Base-by-base conservation (phyloP, 1,284 basidiomycete species). In the Somion occarium region DNA sequence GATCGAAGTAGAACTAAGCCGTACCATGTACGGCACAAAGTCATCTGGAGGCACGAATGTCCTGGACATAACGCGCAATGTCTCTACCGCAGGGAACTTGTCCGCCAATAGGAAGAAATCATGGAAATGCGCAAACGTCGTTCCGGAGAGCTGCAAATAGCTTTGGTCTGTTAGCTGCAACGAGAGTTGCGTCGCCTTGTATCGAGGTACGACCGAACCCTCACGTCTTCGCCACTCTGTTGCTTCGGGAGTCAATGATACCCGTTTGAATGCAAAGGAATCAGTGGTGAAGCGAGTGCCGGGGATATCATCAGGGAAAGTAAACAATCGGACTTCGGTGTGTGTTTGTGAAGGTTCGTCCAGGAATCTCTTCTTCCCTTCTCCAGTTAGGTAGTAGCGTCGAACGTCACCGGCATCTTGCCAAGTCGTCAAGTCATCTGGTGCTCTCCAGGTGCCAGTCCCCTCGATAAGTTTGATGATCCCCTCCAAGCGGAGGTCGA, bases 391-490 rank as follows among this genome's bases (percentile, higher is more conserved):
- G 24, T 20, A 25, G 5, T 5, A 44, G 7, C 43, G 12, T 11
- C 43, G 43, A 22, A 18, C 5, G 15, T 34, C 15, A 15, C 30
- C 30, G 7, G 7, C 15, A 7, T 49, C 50, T 18, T 39, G 20
- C 23, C 3, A 7, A 3, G 18, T 19, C 18, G 9, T 25, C 7
- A 20, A 38, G 7, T 34, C 26, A 26, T 20, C 45, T 12, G n/a
- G 18, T 12, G 9, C 22, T 5, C 11, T 24, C 54, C 54, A 56
- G 7, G 49, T 51, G 2, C 54, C 52, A 2, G 53, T 55, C 11
- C 53, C 53, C 4, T 54, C 37, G 24, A 57, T 55, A 26, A 55
- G 51, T 27, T 53, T 57, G 23, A 53, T n/a, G 11, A 57, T 48
- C n/a, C 38, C 46, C 11, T 55, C 53, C 18, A 53, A 46, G 3